phyloP scores from a whole-genome alignment of 1,284 basidiomycete genomes.

The Ustilago sp. region DNA sequence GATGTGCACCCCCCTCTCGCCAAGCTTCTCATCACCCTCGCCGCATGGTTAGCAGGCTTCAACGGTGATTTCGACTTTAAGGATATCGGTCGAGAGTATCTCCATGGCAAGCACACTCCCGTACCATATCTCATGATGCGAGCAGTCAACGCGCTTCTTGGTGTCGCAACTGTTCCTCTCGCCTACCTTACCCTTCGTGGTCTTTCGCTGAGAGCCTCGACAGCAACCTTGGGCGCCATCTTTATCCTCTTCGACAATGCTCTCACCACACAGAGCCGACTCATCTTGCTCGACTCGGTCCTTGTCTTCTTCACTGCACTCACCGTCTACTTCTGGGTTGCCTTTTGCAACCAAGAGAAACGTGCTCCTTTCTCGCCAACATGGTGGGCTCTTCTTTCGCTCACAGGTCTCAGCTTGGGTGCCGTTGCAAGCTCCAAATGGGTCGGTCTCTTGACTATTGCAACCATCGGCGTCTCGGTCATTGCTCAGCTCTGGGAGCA shows the following conservation, averaged over 20 bases:
- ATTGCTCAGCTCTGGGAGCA: slow-evolving; percentile 89
- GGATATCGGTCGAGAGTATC: slow-evolving; percentile 78
- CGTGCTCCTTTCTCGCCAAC: slow-evolving; percentile 77
- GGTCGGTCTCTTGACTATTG: slow-evolving; percentile 99
- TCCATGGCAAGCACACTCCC: slow-evolving; percentile 67
- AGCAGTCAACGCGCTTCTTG: slow-evolving; percentile 87
- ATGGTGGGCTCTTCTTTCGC: slow-evolving; percentile 94
- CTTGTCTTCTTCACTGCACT: slow-evolving; percentile 97
- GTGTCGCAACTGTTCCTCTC: slow-evolving; percentile 87
- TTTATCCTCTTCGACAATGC: slow-evolving; percentile 98
- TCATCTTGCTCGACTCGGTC: slow-evolving; percentile 96
- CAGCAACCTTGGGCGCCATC: slow-evolving; percentile 87
- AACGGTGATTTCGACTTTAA: slow-evolving; percentile 96
- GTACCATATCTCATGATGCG: slow-evolving; percentile 98
- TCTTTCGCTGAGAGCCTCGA: slow-evolving; percentile 84
- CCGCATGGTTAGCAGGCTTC: slow-evolving; percentile 88
- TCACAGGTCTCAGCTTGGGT: slow-evolving; percentile 89
- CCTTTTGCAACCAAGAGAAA: slow-evolving; percentile 91
- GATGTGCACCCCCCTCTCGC: slow-evolving; percentile 98
- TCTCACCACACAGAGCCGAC: slow-evolving; percentile 91
- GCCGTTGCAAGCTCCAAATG: slow-evolving; percentile 95
- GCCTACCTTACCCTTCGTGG: slow-evolving; percentile 93
- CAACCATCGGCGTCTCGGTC: slow-evolving; percentile 88
- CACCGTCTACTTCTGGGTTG: slow-evolving; percentile 85
- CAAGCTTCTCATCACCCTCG: slow-evolving; percentile 92